Evolutionary conservation across 2,329 filamentous ascomycete species (phyloP).

Genomic region (Immersiporthe knoxdaviesiana): DNA sequence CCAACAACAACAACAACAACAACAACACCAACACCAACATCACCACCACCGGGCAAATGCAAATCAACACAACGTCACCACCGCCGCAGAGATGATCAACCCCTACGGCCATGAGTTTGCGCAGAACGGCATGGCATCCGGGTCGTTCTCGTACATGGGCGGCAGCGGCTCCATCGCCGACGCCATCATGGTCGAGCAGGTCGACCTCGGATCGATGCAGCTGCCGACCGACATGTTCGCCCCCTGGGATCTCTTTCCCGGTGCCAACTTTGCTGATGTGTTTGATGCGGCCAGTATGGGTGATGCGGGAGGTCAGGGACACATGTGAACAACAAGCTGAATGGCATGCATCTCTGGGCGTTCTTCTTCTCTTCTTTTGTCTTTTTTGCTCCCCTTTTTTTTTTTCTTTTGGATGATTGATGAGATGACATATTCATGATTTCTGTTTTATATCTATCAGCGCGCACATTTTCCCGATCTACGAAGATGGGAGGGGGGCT

Average conservation of each 20-base stretch:
- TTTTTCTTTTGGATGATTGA: not conserved
- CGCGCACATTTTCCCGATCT: not conserved
- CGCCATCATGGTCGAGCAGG: slow-evolving; percentile 74
- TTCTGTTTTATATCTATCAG: not conserved
- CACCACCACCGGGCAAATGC: slow-evolving; percentile 28
- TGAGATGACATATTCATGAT: not conserved
- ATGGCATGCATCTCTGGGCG: not conserved
- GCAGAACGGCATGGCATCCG: slow-evolving; percentile 35
- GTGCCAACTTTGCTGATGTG: slow-evolving; percentile 61
- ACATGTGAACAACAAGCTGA: slow-evolving; percentile 2
- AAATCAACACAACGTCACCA: slow-evolving; percentile 21
- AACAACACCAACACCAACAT: no score
- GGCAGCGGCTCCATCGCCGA: slow-evolving; percentile 40
- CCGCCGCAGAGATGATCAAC: slow-evolving; percentile 19
- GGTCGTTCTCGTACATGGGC: slow-evolving; percentile 40
- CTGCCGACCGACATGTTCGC: slow-evolving; percentile 68
- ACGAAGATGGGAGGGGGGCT: not conserved
- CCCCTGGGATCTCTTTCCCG: slow-evolving; percentile 73
- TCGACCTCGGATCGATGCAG: slow-evolving; percentile 72
- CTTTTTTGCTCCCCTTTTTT: not conserved
- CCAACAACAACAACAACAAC: no score
- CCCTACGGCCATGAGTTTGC: slow-evolving; percentile 36
- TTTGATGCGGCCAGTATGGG: slow-evolving; percentile 43
- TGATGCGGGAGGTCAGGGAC: slow-evolving; percentile 5
- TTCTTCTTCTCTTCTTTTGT: not conserved